Conservation (phyloP, 345 rosid species). For the Physaria fendleri region DNA sequence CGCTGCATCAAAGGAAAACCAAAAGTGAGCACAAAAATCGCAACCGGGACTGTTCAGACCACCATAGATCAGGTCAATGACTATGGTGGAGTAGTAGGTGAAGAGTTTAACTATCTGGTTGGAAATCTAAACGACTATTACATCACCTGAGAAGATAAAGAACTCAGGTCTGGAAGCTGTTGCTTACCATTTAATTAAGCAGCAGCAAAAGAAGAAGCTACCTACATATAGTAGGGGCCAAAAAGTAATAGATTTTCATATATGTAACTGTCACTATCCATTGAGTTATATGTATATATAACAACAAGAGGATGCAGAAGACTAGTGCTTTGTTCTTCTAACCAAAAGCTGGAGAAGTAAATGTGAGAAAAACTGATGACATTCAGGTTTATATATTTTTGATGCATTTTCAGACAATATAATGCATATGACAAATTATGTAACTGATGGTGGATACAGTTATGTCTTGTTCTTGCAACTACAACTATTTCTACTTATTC, state of each 20-base stretch:
- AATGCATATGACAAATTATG: constrained; percentile 29
- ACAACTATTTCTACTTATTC: background rate
- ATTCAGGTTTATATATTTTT: constrained; percentile 27
- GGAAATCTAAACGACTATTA: constrained; percentile 52
- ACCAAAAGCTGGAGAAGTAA: constrained; percentile 16
- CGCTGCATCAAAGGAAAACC: constrained; percentile 62
- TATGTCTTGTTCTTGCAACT: background rate
- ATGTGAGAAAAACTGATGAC: constrained; percentile 21
- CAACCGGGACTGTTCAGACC: constrained; percentile 32
- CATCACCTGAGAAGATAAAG: no score
- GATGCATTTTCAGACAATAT: constrained; percentile 24
- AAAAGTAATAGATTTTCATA: constrained; percentile 12
- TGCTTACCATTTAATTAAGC: constrained; percentile 20
- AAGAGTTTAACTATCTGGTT: constrained; percentile 58
- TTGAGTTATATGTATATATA: constrained; percentile 25
- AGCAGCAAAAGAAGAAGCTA: constrained; percentile 14
- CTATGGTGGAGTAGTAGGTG: constrained; percentile 53
- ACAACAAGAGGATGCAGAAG: constrained; percentile 25
- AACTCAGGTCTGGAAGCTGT: no score
- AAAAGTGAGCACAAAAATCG: constrained; percentile 47
- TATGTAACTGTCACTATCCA: constrained; percentile 4
- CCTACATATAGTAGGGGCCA: constrained; percentile 18
- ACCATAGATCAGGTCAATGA: constrained; percentile 43
- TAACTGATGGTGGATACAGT: no score
- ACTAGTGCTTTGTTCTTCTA: constrained; percentile 25